phyloP scores from a whole-genome alignment of 2,329 filamentous ascomycete species.

The Chalara sp. region DNA sequence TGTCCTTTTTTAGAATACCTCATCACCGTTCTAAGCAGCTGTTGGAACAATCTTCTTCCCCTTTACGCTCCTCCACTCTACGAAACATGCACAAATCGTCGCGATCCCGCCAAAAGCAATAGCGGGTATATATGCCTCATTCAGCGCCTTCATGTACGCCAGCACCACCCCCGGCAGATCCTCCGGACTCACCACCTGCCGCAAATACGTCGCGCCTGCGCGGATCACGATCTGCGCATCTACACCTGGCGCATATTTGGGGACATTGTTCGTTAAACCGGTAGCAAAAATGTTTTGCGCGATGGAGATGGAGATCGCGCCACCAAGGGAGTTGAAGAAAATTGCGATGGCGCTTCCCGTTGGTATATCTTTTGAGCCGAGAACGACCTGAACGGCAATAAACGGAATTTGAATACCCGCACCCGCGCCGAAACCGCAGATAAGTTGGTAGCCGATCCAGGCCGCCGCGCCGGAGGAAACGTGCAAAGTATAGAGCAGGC shows the following conservation, averaged over 20 bases:
- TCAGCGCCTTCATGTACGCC: slow-evolving; percentile 27
- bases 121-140: slow-evolving; percentile 2
- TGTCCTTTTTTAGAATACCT: too few relatives aligned
- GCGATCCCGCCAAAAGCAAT: slow-evolving; percentile 24
- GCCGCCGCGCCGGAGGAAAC: slow-evolving; percentile 35
- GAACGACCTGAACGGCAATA: slow-evolving; percentile 43
- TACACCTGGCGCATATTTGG: slow-evolving; percentile 15
- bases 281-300: slow-evolving; percentile 17
- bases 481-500: slow-evolving; percentile 34
- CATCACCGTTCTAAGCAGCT: slow-evolving; percentile 2
- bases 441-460: slow-evolving; percentile 48
- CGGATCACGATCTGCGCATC: slow-evolving; percentile 26
- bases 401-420: slow-evolving; percentile 40
- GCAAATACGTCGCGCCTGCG: slow-evolving; percentile 34
- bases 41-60: slow-evolving; percentile 22
- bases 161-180: slow-evolving; percentile 30
- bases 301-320: slow-evolving; percentile 50
- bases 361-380: slow-evolving; percentile 44
- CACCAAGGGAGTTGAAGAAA: slow-evolving; percentile 53
- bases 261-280: slow-evolving; percentile 22
- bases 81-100: slow-evolving; percentile 19
- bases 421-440: slow-evolving; percentile 41
- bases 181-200: slow-evolving; percentile 21
- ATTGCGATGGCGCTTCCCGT: slow-evolving; percentile 49
- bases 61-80: slow-evolving; percentile 27